Conservation (phyloP, 176 grass and related monocot species). For the Cymbopogon citratus region DNA sequence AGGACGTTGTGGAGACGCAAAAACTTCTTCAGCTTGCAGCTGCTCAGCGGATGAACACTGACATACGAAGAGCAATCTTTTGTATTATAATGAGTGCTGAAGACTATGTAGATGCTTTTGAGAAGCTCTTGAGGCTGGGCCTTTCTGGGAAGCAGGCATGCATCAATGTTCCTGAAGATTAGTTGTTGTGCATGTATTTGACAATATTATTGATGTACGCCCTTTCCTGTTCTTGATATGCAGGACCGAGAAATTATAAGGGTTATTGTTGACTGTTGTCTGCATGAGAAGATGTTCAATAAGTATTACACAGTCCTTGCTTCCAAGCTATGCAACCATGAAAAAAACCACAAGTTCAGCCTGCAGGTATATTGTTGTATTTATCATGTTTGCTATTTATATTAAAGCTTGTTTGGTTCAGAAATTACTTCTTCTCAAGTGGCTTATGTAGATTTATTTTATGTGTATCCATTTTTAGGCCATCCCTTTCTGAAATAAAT, state of each 20-base stretch:
- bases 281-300: constrained; percentile 95
- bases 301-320: constrained; percentile 82
- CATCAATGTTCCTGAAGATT: background rate
- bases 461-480: background rate
- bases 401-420: background rate
- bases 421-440: background rate
- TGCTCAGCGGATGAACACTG: constrained; percentile 91
- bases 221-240: constrained; percentile 14
- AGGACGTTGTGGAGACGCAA: constrained; percentile 64
- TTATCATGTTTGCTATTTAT: background rate
- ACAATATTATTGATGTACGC: constrained; percentile 12
- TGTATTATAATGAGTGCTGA: constrained; percentile 92
- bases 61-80: constrained; percentile 83
- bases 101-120: constrained; percentile 94
- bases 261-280: constrained; percentile 91
- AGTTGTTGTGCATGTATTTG: constrained; percentile 1
- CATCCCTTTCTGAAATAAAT: background rate
- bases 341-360: constrained; percentile 96
- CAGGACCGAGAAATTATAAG: constrained; percentile 94
- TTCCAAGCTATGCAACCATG: constrained; percentile 85
- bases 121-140: constrained; percentile 88
- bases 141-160: constrained; percentile 82
- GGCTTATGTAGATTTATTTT: background rate
- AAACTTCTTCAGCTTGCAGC: constrained; percentile 79
- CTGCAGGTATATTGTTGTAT: constrained; percentile 50